phyloP scores from a whole-genome alignment of 148 eudicot species.

The Pouteria glomerata region DNA sequence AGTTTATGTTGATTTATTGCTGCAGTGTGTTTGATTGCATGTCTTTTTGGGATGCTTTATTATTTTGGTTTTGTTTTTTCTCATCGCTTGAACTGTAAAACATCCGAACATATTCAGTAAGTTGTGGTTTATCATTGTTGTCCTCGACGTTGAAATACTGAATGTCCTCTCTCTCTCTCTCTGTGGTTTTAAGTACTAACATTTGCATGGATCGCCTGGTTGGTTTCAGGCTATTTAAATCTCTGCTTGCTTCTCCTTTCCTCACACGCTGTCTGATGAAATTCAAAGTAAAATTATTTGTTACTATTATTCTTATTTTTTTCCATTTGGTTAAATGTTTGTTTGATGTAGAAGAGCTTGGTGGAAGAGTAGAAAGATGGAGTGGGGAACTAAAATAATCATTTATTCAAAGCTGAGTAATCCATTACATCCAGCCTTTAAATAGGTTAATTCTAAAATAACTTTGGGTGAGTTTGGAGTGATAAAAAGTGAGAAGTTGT shows the following conservation, averaged over 20 bases:
- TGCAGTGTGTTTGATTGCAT: not conserved
- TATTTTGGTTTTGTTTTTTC: not conserved
- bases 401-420: too few species aligned
- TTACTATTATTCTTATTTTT: not conserved
- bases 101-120: not conserved
- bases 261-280: not conserved
- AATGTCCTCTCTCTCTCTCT: too few species aligned
- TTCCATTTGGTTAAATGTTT: too few species aligned
- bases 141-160: not conserved
- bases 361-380: too few species aligned
- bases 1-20: not conserved
- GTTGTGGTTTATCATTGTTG: not conserved
- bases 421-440: too few species aligned
- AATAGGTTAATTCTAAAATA: too few species aligned
- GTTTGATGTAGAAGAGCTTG: too few species aligned
- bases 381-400: too few species aligned
- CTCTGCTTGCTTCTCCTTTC: not conserved
- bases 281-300: not conserved
- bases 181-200: not conserved
- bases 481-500: too few species aligned
- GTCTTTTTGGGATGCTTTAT: not conserved
- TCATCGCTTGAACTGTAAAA: too few species aligned
- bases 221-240: not conserved
- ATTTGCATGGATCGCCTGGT: not conserved
- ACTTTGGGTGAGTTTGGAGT: too few species aligned